phyloP scores from a whole-genome alignment of 2,329 filamentous ascomycete genomes.

The Pseudogymnoascus sp. region DNA sequence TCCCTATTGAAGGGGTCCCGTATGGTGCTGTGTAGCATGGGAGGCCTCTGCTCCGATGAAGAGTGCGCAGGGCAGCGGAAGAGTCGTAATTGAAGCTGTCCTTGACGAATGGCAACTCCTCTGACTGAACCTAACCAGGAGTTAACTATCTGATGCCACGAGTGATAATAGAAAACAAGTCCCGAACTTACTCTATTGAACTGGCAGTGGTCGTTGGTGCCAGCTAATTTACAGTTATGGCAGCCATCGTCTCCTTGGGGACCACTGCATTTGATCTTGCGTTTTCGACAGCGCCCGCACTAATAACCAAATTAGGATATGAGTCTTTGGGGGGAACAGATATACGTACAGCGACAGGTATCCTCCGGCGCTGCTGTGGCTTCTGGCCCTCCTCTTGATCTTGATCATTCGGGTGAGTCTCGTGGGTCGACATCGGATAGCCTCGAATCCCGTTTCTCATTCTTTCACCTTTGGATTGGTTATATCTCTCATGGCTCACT shows the following conservation, averaged over 20 bases:
- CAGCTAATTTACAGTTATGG: conserved; percentile 72
- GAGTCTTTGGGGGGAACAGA: conserved; percentile 13
- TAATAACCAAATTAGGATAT: conserved; percentile 32
- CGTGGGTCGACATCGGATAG: conserved; percentile 17
- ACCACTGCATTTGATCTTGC: conserved; percentile 92
- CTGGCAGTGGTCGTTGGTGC: conserved; percentile 58
- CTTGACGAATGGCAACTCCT: conserved; percentile 22
- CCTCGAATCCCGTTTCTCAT: conserved; percentile 16
- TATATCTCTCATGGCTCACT: conserved; percentile 25
- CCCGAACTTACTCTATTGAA: conserved; percentile 65
- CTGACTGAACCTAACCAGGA: neutral
- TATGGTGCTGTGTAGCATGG: conserved; percentile 13
- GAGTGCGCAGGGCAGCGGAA: conserved; percentile 17
- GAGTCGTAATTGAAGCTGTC: conserved; percentile 21
- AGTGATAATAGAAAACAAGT: neutral
- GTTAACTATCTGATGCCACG: neutral
- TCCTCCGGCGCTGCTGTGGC: conserved; percentile 34
- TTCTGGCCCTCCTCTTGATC: conserved; percentile 21
- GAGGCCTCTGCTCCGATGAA: conserved; percentile 14
- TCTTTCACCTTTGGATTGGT: conserved; percentile 15
- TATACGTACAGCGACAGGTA: conserved; percentile 43
- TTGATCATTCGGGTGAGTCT: conserved; percentile 19
- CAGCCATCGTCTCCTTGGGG: conserved; percentile 78
- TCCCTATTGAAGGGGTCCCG: conserved; percentile 14
- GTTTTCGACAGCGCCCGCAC: conserved; percentile 84